Percentiles rank a stretch among this genome's conserved stretches.
phyloP scores from a whole-genome alignment of 345 rosid genomes.

The Murraya koenigii region DNA sequence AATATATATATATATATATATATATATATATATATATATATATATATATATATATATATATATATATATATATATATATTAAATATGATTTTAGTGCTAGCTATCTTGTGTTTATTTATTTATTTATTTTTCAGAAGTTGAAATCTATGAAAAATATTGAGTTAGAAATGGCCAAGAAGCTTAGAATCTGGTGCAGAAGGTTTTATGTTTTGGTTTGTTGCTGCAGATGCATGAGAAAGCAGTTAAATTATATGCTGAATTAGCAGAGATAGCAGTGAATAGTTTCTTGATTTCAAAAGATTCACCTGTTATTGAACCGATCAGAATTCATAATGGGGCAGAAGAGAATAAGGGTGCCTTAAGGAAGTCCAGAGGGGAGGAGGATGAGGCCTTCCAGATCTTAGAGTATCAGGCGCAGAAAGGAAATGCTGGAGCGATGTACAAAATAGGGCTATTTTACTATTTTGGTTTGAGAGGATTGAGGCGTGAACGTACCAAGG shows the following conservation, averaged over 20 bases:
- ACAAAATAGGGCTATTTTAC: constrained; percentile 82
- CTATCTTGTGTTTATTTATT: too few species aligned
- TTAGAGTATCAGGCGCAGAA: constrained; percentile 96
- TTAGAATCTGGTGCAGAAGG: neutral
- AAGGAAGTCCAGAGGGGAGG: constrained; percentile 92
- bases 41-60: too few species aligned
- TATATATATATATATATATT: too few species aligned
- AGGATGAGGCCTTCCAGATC: constrained; percentile 96
- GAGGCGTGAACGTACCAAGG: constrained; percentile 85
- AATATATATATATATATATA: too few species aligned
- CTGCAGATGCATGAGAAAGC: constrained; percentile 88
- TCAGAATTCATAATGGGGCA: constrained; percentile 88
- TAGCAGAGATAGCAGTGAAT: constrained; percentile 89
- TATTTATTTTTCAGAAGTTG: too few species aligned
- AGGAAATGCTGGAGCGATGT: constrained; percentile 89
- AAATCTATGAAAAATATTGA: too few species aligned
- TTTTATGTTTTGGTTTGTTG: constrained; percentile 4
- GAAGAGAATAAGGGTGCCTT: constrained; percentile 95
- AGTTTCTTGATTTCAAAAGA: constrained; percentile 92
- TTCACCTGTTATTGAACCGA: constrained; percentile 79
- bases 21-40: too few species aligned
- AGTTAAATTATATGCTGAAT: constrained; percentile 72
- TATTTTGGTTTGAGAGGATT: constrained; percentile 96
- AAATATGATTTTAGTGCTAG: neutral
- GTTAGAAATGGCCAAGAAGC: neutral